A percentile compares a stretch with the other conserved stretches of the same genome.
Conservation (phyloP, 2,329 filamentous ascomycete genomes). For the Xylaria sp. region DNA sequence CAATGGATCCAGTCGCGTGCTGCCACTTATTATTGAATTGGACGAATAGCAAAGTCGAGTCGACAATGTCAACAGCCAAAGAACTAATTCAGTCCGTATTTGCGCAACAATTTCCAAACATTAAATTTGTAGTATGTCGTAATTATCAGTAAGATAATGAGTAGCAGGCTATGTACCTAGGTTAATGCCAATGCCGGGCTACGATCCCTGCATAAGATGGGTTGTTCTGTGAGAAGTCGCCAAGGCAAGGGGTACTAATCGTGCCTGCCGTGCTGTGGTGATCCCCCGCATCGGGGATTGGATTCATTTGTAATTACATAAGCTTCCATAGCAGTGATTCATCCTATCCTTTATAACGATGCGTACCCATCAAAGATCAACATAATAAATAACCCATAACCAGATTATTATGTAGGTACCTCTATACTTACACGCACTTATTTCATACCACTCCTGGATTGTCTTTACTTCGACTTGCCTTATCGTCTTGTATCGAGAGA, state of each 20-base stretch:
- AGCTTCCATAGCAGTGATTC: background rate
- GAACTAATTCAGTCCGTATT: background rate
- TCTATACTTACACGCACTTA: background rate
- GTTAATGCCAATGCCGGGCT: background rate
- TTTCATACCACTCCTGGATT: background rate
- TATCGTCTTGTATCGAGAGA: background rate
- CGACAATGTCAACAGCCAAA: background rate
- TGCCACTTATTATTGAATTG: conserved; percentile 5
- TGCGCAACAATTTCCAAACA: background rate
- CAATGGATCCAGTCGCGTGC: conserved; percentile 29
- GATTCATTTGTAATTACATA: conserved; percentile 17
- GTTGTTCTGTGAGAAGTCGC: conserved; percentile 20
- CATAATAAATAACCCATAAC: too few relatives aligned
- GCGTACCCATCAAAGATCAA: too few relatives aligned
- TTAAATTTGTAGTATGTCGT: background rate
- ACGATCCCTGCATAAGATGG: conserved; percentile 26
- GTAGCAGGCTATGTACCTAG: background rate
- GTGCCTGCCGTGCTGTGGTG: conserved; percentile 6
- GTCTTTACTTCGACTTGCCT: background rate
- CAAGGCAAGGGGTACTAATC: conserved; percentile 6
- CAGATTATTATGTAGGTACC: too few relatives aligned
- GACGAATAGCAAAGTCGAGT: conserved; percentile 1
- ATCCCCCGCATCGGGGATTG: conserved; percentile 20
- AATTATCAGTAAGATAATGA: background rate
- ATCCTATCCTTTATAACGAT: background rate